Evolutionary conservation across 257 asterid species (phyloP).

Genomic region (Primulina eburnea): DNA sequence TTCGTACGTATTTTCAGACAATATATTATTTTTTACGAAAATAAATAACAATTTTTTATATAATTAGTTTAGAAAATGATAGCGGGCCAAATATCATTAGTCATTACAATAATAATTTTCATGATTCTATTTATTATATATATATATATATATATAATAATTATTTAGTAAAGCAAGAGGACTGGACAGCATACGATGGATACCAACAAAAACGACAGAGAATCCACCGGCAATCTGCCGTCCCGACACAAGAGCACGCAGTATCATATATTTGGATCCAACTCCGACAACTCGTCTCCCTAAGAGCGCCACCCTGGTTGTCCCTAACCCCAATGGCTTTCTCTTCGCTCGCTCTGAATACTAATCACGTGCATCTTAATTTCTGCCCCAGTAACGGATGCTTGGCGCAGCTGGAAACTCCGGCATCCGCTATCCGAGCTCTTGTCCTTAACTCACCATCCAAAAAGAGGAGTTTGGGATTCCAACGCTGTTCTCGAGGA

Average conservation of each 20-base stretch:
- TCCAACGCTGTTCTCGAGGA: slow-evolving; percentile 22
- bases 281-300: slow-evolving; percentile 20
- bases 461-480: slow-evolving; percentile 14
- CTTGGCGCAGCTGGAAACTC: slow-evolving; percentile 15
- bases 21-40: too few species aligned
- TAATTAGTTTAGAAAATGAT: too few species aligned
- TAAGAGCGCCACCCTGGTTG: slow-evolving; percentile 2
- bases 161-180: not conserved
- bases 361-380: slow-evolving; percentile 6
- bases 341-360: slow-evolving; percentile 28
- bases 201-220: slow-evolving; percentile 3
- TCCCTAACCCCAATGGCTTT: slow-evolving; percentile 37
- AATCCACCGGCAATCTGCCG: slow-evolving; percentile 28
- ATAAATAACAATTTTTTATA: too few species aligned
- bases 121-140: too few species aligned
- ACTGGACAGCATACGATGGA: not conserved
- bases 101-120: too few species aligned
- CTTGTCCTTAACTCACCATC: slow-evolving; percentile 21
- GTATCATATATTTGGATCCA: not conserved
- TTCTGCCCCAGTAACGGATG: not conserved
- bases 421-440: not conserved
- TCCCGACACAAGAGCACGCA: slow-evolving; percentile 16
- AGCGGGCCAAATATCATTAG: too few species aligned
- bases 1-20: too few species aligned
- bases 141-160: too few species aligned